phyloP scores from a whole-genome alignment of 139 green algal genomes.

The Picocystis salinarum region DNA sequence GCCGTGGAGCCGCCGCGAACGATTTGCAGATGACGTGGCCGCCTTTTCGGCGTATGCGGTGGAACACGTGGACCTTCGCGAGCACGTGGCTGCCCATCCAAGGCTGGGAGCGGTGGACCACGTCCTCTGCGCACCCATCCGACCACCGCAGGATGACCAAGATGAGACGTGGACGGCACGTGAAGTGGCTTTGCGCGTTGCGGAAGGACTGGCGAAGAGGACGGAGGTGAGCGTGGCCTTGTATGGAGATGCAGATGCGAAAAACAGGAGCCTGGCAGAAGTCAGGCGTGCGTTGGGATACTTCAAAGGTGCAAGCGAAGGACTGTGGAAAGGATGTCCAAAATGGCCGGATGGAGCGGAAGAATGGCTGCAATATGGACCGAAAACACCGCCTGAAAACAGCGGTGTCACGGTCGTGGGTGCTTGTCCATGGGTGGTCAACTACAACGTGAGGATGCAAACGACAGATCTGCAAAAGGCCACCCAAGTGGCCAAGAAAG shows the following conservation, averaged over 20 bases:
- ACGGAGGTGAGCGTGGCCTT: constrained; percentile 31
- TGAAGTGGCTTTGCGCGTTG: not conserved
- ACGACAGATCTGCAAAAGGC: constrained; percentile 18
- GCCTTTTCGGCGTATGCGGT: constrained; percentile 24
- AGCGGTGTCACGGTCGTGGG: constrained; percentile 42
- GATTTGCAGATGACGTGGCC: constrained; percentile 14
- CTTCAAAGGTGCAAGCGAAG: not conserved
- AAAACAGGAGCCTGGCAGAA: constrained; percentile 22
- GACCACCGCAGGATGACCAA: not conserved
- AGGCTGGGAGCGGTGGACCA: constrained; percentile 58
- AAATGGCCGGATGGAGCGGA: constrained; percentile 6
- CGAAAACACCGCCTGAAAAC: no score
- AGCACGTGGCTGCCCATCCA: constrained; percentile 43
- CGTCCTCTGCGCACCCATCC: constrained; percentile 46
- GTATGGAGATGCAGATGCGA: constrained; percentile 34
- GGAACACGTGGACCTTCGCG: constrained; percentile 27
- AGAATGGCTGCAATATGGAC: not conserved
- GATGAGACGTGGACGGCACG: constrained; percentile 5
- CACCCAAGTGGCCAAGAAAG: constrained; percentile 19
- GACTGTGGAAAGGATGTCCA: not conserved
- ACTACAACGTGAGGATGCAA: constrained; percentile 52
- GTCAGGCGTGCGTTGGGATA: constrained; percentile 22
- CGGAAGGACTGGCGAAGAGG: constrained; percentile 3
- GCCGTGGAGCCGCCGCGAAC: not conserved
- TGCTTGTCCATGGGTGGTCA: constrained; percentile 45